Conservation (phyloP, 495 filamentous ascomycete genomes). For the Neurospora sp. region DNA sequence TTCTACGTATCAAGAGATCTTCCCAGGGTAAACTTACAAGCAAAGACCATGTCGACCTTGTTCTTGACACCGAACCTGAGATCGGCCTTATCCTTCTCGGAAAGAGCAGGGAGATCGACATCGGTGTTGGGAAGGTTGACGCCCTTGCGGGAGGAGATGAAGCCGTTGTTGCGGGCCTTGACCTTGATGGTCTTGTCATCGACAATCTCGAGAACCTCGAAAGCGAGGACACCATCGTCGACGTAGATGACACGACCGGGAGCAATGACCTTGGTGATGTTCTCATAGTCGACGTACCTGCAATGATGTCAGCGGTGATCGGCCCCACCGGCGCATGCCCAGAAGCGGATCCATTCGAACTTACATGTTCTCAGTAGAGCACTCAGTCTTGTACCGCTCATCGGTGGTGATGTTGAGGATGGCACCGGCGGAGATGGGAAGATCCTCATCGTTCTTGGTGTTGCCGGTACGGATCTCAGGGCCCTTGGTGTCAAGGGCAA, state of each 20-base stretch:
- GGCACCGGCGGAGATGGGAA: constrained; percentile 72
- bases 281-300: constrained; percentile 98
- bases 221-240: constrained; percentile 93
- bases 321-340: background rate
- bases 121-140: constrained; percentile 98
- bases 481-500: constrained; percentile 97
- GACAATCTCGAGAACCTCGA: constrained; percentile 79
- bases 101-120: constrained; percentile 93
- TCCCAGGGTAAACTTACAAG: constrained; percentile 34
- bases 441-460: constrained; percentile 72
- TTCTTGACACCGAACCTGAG: constrained; percentile 94
- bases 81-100: constrained; percentile 96
- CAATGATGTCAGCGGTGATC: constrained; percentile 6
- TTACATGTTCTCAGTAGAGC: constrained; percentile 89
- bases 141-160: constrained; percentile 96
- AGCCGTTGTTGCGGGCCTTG: constrained; percentile 88
- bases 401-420: constrained; percentile 95
- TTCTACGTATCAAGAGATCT: background rate
- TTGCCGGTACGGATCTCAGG: constrained; percentile 97
- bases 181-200: constrained; percentile 80
- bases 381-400: constrained; percentile 77
- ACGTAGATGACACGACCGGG: constrained; percentile 95
- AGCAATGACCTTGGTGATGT: constrained; percentile 96
- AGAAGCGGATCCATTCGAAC: constrained; percentile 13
- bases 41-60: constrained; percentile 97